phyloP scores from a whole-genome alignment of 805 yeast genomes.

The Vanderwaltozyma polyspora region DNA sequence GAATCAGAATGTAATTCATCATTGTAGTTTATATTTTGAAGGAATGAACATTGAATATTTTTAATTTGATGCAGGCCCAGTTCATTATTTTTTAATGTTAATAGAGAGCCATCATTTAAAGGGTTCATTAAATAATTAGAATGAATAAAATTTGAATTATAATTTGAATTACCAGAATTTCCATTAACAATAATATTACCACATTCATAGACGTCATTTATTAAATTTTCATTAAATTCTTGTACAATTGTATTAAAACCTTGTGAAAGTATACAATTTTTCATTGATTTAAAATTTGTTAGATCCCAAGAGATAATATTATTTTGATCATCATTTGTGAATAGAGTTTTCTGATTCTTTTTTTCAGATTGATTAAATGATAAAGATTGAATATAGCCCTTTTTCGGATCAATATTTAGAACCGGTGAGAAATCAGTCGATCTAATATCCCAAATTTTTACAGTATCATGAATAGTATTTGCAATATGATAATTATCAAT shows the following conservation, averaged over 20 bases:
- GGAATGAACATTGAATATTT: slow-evolving; percentile 10
- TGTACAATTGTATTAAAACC: slow-evolving; percentile 12
- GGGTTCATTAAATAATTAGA: slow-evolving; percentile 7
- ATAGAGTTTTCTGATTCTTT: slow-evolving; percentile 8
- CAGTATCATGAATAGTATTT: slow-evolving; percentile 12
- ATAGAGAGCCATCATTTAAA: slow-evolving; percentile 9
- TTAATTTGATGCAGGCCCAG: slow-evolving; percentile 18
- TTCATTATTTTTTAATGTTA: slow-evolving; percentile 11
- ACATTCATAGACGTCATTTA: slow-evolving; percentile 13
- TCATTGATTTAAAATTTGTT: slow-evolving; percentile 7
- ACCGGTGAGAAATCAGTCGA: slow-evolving; percentile 12
- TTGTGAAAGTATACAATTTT: slow-evolving; percentile 12
- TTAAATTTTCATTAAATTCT: slow-evolving; percentile 3
- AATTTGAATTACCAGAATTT: slow-evolving; percentile 1
- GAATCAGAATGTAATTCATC: slow-evolving; percentile 1
- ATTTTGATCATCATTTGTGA: slow-evolving; percentile 16
- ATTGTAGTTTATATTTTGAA: background rate
- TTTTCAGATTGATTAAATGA: slow-evolving; percentile 4
- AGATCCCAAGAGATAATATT: slow-evolving; percentile 21
- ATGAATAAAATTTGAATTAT: slow-evolving; percentile 2
- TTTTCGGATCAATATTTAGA: slow-evolving; percentile 12
- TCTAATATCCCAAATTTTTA: slow-evolving; percentile 21
- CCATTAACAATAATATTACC: slow-evolving; percentile 20
- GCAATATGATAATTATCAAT: slow-evolving; percentile 15
- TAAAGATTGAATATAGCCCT: slow-evolving; percentile 15